Base-by-base conservation (phyloP, 306 rosid genomes). In the Fragaria iinumae region DNA sequence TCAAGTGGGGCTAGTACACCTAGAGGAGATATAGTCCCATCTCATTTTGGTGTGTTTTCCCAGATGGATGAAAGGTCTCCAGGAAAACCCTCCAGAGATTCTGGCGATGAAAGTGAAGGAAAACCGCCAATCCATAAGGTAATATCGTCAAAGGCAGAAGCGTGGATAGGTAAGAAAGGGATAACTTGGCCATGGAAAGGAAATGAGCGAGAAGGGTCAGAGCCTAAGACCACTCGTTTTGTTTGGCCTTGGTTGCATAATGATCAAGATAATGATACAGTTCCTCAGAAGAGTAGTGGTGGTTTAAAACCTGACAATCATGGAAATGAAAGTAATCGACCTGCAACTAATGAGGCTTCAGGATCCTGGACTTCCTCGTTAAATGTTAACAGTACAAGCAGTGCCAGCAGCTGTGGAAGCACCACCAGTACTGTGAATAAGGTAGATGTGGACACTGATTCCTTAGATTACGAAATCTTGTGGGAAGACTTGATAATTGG, bases 1-100 rank as follows among this genome's bases (percentile, higher is more conserved):
- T 96, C 98, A 21, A 96, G 99, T 70, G 98, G 96, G 82, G 98
- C 96, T 78, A 89, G 94, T 85, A 96, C 99, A 5, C 96, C 98
- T 32, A 89, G 97, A 70, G 98, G 90, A 47, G 99, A 96, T 75
- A 52, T 87, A 60, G 73, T 74, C 20, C 93, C 82, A 34, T 80
- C 89, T 66, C 75, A 93, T 67, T 84, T 83, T 69, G 93, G 98
- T 74, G 80, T 75, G 17, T 85, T 85, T 67, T 84, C 92, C 78
- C 84, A 60, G 3, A 56, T 53, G 34, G 97, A 92, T 47, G 97
- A 91, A 68, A 90, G 83, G 79, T 79, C 84, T 32, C 88, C 82
- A 23, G 95, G 90, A 50, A 94, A 84, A 76, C 39, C 49, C 82
- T 75, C 45, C 38, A 83, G 86, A 79, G 96, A 90, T 77, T 89